Evolutionary conservation across 371 early-diverging fungal genomes (phyloP), one percentile per base, ranked within the genome.

Genomic region (Modicella reniformis): DNA sequence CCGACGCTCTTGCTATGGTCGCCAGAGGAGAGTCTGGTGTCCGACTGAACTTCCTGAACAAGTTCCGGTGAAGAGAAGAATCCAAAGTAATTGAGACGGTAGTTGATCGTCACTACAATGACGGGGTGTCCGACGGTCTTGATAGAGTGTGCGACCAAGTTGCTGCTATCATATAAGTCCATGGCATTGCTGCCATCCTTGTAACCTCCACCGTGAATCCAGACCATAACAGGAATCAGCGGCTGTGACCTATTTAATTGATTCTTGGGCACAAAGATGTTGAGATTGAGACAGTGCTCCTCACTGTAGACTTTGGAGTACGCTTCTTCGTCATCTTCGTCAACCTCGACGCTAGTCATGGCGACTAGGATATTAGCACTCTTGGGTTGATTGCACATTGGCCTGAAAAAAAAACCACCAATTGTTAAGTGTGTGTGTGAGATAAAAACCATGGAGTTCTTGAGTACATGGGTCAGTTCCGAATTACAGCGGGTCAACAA

Each of bases 81-180:
- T 12, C 82, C 82, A 41, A 82, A 77, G 26, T 66, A 69, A 52
- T 81, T 81, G 59, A 81, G 65, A 17, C 82, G 76, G 28, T 82
- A 81, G 37, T 82, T 81, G 60, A 81, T 66, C 17, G 66, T 57
- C 34, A 82, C 80, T 0, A 82, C 72, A 32, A 82, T 74, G 13
- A 82, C 75, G n/a, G 79, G 79, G 1, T 66, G 73, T 25, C 73
- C 73, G 17, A 72, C 41, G 4, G 19, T 32, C 4, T 62, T 48
- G 59, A 64, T 37, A 13, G 79, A 69, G 12, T 65, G 61, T 0
- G 72, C 69, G n/a, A 74, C 75, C 56, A 75, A 25, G 29, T 80
- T 72, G 34, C 62, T 44, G 33, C 62, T 65, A 55, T 75, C 60
- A 21, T 74, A 70, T 21, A 80, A 41, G 0, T 52, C 32, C 72